Percentiles rank a stretch among this genome's conserved stretches.
These are phyloP conservation scores for Solanum medicagineum DNA, from an alignment of 257 asterid species.

Conservation along the genomic window DNA sequence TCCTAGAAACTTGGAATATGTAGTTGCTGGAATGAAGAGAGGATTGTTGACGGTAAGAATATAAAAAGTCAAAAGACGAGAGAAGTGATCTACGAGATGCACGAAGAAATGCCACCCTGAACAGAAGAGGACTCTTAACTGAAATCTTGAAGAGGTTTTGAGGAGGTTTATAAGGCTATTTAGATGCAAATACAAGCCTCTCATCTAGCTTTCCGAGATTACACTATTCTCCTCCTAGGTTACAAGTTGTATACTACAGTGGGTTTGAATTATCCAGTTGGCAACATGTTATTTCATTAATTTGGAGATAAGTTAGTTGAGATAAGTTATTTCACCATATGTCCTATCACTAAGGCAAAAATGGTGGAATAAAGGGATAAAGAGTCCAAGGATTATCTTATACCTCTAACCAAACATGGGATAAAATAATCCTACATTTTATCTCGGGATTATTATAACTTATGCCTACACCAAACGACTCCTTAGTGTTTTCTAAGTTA, in stretches of 20 bases:
- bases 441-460: no score
- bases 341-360: no score
- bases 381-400: no score
- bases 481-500: no score
- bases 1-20: neutral
- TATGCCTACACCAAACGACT: no score
- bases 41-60: neutral
- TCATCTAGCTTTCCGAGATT: neutral
- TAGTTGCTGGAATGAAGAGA: neutral
- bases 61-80: neutral
- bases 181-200: neutral
- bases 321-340: no score
- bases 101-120: conserved; percentile 3
- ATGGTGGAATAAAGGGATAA: no score
- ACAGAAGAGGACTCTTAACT: neutral
- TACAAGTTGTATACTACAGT: neutral
- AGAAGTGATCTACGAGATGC: neutral
- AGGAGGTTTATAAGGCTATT: neutral
- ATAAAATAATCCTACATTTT: no score
- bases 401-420: no score
- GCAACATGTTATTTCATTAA: no score
- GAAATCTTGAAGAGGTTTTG: neutral
- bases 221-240: neutral
- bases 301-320: no score
- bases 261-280: no score